Evolutionary conservation across 73 alveolate genomes (phyloP).

Genomic region (Symbiodinium natans): DNA sequence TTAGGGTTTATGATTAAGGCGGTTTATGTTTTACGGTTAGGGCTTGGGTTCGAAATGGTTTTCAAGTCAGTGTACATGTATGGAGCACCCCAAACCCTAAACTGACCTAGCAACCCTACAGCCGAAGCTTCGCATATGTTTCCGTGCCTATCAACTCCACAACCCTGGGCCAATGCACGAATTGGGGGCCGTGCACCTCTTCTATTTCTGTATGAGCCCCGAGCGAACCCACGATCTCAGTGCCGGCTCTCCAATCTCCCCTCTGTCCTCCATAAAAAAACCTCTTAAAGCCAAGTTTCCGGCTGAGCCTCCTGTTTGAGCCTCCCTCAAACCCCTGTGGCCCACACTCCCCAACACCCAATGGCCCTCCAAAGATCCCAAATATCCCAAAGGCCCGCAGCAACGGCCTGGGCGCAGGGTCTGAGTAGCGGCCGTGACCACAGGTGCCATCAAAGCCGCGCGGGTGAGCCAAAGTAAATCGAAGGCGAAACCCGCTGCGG

Average conservation of each 20-base stretch:
- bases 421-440: not conserved
- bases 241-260: not conserved
- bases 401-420: slow-evolving; percentile 2
- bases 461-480: slow-evolving; percentile 4
- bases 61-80: not conserved
- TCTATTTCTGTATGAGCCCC: not conserved
- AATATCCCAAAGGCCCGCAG: not conserved
- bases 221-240: not conserved
- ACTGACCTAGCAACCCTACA: no score
- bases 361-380: not conserved
- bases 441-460: not conserved
- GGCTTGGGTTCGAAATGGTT: not conserved
- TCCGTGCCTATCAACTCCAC: no score
- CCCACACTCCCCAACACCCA: no score
- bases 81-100: no score
- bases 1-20: no score
- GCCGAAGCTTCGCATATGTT: no score
- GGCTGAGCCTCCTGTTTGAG: no score
- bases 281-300: no score
- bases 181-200: not conserved
- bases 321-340: no score
- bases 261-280: no score
- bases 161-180: not conserved
- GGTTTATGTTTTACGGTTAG: no score
- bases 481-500: not conserved